These are phyloP conservation scores for Colletotrichum destructivum DNA, from an alignment of 2,329 filamentous ascomycete genomes.

Conservation along the genomic window DNA sequence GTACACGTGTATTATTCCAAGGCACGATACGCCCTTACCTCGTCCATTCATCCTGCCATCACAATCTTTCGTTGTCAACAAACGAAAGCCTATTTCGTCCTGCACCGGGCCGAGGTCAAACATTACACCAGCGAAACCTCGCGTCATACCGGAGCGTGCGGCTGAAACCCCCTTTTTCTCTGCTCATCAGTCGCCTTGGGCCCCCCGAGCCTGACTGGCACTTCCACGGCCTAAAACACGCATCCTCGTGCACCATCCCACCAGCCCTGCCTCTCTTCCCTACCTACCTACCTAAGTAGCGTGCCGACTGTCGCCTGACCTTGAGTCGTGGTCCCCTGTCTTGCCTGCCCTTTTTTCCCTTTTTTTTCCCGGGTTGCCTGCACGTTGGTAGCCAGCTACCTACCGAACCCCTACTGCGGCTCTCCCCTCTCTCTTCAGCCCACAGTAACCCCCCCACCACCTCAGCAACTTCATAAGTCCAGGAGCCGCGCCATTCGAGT, in stretches of 20 bases:
- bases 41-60: slow-evolving; percentile 6
- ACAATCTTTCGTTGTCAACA: background rate
- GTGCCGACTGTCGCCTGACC: slow-evolving; percentile 40
- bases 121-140: slow-evolving; percentile 17
- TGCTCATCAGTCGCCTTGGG: background rate
- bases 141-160: slow-evolving; percentile 24
- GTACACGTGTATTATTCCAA: slow-evolving; percentile 1
- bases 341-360: slow-evolving; percentile 3
- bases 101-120: background rate
- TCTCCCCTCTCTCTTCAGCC: slow-evolving; percentile 26
- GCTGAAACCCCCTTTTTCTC: slow-evolving; percentile 31
- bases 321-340: slow-evolving; percentile 28
- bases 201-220: slow-evolving; percentile 29
- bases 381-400: background rate
- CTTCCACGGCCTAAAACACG: slow-evolving; percentile 30
- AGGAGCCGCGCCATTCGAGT: slow-evolving; percentile 26
- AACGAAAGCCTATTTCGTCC: slow-evolving; percentile 8
- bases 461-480: slow-evolving; percentile 38
- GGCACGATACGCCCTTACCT: slow-evolving; percentile 23
- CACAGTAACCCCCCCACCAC: slow-evolving; percentile 34
- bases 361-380: background rate
- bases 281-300: slow-evolving; percentile 3
- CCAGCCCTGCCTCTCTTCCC: slow-evolving; percentile 18
- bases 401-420: slow-evolving; percentile 28
- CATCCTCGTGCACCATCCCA: slow-evolving; percentile 15